Percentiles rank a stretch among this genome's conserved stretches.
Evolutionary conservation across 805 yeast genomes (phyloP).

Genomic region (Wickerhamomyces bovis): DNA sequence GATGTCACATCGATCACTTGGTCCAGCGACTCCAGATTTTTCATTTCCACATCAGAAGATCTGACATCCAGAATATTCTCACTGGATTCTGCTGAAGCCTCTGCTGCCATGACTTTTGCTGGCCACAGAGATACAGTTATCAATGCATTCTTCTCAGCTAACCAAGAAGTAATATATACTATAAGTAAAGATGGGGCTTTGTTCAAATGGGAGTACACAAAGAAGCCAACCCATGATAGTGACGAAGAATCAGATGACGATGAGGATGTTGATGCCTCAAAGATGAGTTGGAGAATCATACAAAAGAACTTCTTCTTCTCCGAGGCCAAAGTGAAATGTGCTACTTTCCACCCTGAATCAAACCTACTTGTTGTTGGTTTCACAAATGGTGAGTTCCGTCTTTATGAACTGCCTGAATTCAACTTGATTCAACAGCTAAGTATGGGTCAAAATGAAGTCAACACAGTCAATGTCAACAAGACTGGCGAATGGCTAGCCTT

Average conservation of each 20-base stretch:
- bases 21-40: conserved; percentile 87
- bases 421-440: conserved; percentile 77
- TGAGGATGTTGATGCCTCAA: conserved; percentile 32
- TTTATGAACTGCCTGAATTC: conserved; percentile 82
- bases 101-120: conserved; percentile 77
- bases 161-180: conserved; percentile 87
- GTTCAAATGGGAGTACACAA: conserved; percentile 83
- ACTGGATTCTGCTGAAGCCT: conserved; percentile 58
- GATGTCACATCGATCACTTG: conserved; percentile 76
- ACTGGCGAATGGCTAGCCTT: conserved; percentile 97
- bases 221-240: conserved; percentile 39
- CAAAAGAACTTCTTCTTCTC: conserved; percentile 70
- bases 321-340: conserved; percentile 65
- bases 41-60: conserved; percentile 83
- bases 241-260: conserved; percentile 38
- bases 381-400: conserved; percentile 80
- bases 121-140: conserved; percentile 91
- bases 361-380: conserved; percentile 85
- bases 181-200: conserved; percentile 93
- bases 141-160: conserved; percentile 79
- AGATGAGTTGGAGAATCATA: conserved; percentile 76
- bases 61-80: conserved; percentile 85
- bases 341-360: conserved; percentile 71
- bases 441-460: conserved; percentile 88
- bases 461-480: conserved; percentile 69